A percentile compares a stretch with the other conserved stretches of the same genome.
These are phyloP conservation scores for Yamadazyma akitaensis DNA, from an alignment of 805 yeast species.

Conservation along the genomic window DNA sequence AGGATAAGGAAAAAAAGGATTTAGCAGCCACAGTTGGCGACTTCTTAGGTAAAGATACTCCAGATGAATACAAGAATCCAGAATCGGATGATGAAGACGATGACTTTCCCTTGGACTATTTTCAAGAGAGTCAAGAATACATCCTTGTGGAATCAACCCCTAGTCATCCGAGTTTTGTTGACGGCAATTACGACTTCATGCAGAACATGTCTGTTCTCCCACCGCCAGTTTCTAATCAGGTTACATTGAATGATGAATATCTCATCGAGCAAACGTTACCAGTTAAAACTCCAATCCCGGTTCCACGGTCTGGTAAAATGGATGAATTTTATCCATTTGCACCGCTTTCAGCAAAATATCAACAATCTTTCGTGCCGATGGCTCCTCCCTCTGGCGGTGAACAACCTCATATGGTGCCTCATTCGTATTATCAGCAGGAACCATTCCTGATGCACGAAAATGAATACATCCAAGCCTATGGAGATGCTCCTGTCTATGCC, in stretches of 20 bases:
- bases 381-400: conserved; percentile 7
- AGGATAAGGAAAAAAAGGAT: conserved; percentile 11
- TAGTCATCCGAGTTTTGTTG: conserved; percentile 9
- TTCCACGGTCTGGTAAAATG: conserved; percentile 13
- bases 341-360: conserved; percentile 21
- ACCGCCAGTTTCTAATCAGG: conserved; percentile 26
- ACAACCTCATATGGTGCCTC: neutral
- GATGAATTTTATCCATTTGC: conserved; percentile 7
- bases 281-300: conserved; percentile 30
- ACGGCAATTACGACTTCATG: conserved; percentile 20
- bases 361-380: conserved; percentile 16
- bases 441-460: conserved; percentile 10
- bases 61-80: conserved; percentile 39
- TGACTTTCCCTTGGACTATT: conserved; percentile 71
- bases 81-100: conserved; percentile 51
- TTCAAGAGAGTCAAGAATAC: conserved; percentile 29
- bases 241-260: conserved; percentile 41
- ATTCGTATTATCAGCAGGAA: neutral
- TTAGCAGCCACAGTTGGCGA: conserved; percentile 7
- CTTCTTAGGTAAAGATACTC: conserved; percentile 19
- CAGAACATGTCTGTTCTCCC: conserved; percentile 17
- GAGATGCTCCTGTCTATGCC: conserved; percentile 5
- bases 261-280: conserved; percentile 52
- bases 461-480: conserved; percentile 18
- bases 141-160: conserved; percentile 20